phyloP scores from a whole-genome alignment of 2,329 filamentous ascomycete species.

The Penicillium sp. region DNA sequence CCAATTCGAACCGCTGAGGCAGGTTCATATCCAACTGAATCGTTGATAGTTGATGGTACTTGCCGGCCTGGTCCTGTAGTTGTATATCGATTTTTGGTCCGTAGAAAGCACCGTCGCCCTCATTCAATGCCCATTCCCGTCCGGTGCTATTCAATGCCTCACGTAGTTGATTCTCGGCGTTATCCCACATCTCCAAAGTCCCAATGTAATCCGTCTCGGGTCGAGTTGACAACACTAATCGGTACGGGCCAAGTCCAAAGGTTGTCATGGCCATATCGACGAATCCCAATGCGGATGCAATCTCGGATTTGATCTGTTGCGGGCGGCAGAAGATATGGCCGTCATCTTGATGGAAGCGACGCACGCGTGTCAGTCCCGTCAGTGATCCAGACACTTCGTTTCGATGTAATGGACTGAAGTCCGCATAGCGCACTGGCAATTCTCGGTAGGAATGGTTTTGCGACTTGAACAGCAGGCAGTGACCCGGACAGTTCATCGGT shows the following conservation, averaged over 20 bases:
- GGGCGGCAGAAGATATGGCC: constrained; percentile 88
- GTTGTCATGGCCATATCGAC: constrained; percentile 72
- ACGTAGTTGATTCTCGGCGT: constrained; percentile 69
- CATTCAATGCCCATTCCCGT: constrained; percentile 72
- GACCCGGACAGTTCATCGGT: constrained; percentile 91
- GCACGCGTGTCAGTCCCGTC: constrained; percentile 79
- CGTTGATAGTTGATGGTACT: constrained; percentile 86
- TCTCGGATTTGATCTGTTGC: constrained; percentile 74
- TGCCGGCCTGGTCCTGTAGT: constrained; percentile 76
- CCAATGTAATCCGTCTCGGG: constrained; percentile 80
- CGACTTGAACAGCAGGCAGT: constrained; percentile 81
- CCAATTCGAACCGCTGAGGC: constrained; percentile 77
- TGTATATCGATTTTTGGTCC: constrained; percentile 92
- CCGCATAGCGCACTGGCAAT: constrained; percentile 80
- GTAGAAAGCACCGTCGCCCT: constrained; percentile 87
- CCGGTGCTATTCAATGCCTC: constrained; percentile 66
- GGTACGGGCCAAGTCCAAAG: constrained; percentile 72
- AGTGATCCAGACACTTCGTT: constrained; percentile 84
- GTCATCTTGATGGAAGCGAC: constrained; percentile 88
- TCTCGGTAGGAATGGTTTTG: constrained; percentile 76
- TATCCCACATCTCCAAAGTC: constrained; percentile 68
- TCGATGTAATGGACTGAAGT: constrained; percentile 84
- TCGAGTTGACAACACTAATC: constrained; percentile 77
- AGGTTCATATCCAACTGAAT: constrained; percentile 91
- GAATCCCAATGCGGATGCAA: constrained; percentile 73